A percentile compares a stretch with the other conserved stretches of the same genome.
Evolutionary conservation across 768 basidiomycete species (phyloP).

Genomic region (Dioszegia aurantiaca): DNA sequence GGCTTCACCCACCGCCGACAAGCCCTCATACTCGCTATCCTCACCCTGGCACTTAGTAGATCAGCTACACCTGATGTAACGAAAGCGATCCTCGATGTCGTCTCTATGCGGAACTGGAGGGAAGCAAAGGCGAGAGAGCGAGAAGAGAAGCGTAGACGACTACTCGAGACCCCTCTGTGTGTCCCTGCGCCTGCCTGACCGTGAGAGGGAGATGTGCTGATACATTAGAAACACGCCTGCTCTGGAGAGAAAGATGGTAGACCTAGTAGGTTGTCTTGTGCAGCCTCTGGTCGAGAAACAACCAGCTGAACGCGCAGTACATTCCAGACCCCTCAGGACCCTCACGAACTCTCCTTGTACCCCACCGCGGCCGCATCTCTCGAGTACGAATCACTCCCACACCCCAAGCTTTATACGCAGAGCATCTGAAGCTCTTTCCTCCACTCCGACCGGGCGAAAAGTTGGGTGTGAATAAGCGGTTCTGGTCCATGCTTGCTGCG

Average conservation of each 20-base stretch:
- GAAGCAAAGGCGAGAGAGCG: conserved; percentile 18
- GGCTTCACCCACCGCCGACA: conserved; percentile 16
- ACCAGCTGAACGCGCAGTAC: conserved; percentile 60
- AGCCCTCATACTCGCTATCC: conserved; percentile 19
- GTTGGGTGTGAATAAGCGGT: conserved; percentile 67
- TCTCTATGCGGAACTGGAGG: conserved; percentile 34
- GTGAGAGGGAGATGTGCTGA: too few relatives aligned
- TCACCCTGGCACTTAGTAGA: conserved; percentile 28
- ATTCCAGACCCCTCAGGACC: conserved; percentile 59
- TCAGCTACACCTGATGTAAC: conserved; percentile 17
- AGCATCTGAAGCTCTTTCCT: conserved; percentile 65
- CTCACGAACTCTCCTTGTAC: conserved; percentile 65
- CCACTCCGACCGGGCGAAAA: conserved; percentile 55
- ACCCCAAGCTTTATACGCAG: conserved; percentile 56
- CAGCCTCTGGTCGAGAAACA: neutral
- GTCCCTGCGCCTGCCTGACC: conserved; percentile 6
- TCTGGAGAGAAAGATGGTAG: conserved; percentile 52
- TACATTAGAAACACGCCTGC: conserved; percentile 49
- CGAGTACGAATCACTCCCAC: conserved; percentile 61
- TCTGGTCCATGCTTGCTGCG: conserved; percentile 69
- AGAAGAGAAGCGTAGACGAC: conserved; percentile 40
- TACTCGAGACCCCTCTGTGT: conserved; percentile 55
- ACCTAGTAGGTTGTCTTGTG: conserved; percentile 37
- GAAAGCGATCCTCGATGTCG: conserved; percentile 1
- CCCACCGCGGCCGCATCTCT: conserved; percentile 63